Percentiles rank a stretch among this genome's conserved stretches.
Evolutionary conservation across 2,329 filamentous ascomycete genomes (phyloP).

Genomic region (Torrubiella hemipterigena): DNA sequence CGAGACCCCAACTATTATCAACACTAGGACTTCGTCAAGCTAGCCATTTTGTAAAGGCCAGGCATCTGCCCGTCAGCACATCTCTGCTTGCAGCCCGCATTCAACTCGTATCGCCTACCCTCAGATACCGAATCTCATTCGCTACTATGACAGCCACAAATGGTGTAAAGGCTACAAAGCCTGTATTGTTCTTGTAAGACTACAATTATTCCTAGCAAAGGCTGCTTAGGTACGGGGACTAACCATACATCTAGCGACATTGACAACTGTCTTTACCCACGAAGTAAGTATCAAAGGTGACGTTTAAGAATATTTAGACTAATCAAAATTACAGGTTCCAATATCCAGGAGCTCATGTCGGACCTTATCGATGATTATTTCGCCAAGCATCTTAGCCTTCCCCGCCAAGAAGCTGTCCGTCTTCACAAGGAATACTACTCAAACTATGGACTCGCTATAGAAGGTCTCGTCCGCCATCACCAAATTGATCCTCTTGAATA

Average conservation of each 20-base stretch:
- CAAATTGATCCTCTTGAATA: conserved; percentile 92
- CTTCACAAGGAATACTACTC: conserved; percentile 90
- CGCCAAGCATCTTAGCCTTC: conserved; percentile 58
- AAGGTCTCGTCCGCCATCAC: conserved; percentile 87
- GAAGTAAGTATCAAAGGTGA: conserved; percentile 42
- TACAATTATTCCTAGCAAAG: not conserved
- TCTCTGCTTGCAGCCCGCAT: no score
- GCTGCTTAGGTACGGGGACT: not conserved
- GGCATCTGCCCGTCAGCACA: no score
- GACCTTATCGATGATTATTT: conserved; percentile 61
- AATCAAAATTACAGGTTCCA: conserved; percentile 40
- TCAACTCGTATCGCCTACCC: no score
- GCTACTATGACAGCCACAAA: no score
- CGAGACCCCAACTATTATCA: no score
- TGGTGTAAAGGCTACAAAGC: no score
- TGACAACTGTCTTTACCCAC: conserved; percentile 93
- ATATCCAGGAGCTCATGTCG: conserved; percentile 82
- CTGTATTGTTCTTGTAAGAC: conserved; percentile 32
- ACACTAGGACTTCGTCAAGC: no score
- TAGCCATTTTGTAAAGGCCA: no score
- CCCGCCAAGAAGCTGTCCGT: conserved; percentile 65
- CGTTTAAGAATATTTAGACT: not conserved
- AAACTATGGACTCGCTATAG: conserved; percentile 93
- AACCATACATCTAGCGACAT: conserved; percentile 58
- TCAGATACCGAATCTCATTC: no score